A percentile compares a stretch with the other conserved stretches of the same genome.
Conservation (phyloP, 192 early-diverging fungal genomes). For the Backusella parvicylindrica region DNA sequence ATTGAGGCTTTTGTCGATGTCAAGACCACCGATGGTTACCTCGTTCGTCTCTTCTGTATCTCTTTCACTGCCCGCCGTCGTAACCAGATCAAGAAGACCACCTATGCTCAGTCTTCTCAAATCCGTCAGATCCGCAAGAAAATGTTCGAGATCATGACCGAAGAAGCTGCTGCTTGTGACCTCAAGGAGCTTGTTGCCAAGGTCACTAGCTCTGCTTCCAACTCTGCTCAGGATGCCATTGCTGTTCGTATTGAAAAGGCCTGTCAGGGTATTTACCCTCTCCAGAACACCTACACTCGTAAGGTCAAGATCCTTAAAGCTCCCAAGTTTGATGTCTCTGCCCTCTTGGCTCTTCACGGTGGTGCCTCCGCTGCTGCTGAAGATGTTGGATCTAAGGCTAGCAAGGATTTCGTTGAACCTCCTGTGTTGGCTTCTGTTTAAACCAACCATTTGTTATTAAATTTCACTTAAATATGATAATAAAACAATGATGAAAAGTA, state of each 20-base stretch:
- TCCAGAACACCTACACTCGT: slow-evolving; percentile 93
- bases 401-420: slow-evolving; percentile 85
- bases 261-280: slow-evolving; percentile 96
- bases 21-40: slow-evolving; percentile 99
- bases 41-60: slow-evolving; percentile 95
- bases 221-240: slow-evolving; percentile 73
- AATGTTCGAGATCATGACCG: slow-evolving; percentile 98
- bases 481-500: slow-evolving; percentile 2
- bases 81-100: slow-evolving; percentile 97
- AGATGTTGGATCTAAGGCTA: slow-evolving; percentile 75
- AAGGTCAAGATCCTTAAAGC: slow-evolving; percentile 99
- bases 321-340: slow-evolving; percentile 93
- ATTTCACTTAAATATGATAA: slow-evolving; percentile 2
- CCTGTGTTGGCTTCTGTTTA: slow-evolving; percentile 41
- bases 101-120: slow-evolving; percentile 96
- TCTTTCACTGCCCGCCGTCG: slow-evolving; percentile 93
- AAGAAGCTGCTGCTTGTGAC: slow-evolving; percentile 80
- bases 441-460: slow-evolving; percentile 4
- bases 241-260: slow-evolving; percentile 97
- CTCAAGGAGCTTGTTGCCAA: slow-evolving; percentile 95
- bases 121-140: slow-evolving; percentile 99
- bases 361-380: slow-evolving; percentile 74
- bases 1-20: slow-evolving; percentile 98
- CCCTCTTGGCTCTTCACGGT: slow-evolving; percentile 96
- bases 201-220: slow-evolving; percentile 72